Conservation (phyloP, 805 yeast genomes). For the Soucietia sequanensis region DNA sequence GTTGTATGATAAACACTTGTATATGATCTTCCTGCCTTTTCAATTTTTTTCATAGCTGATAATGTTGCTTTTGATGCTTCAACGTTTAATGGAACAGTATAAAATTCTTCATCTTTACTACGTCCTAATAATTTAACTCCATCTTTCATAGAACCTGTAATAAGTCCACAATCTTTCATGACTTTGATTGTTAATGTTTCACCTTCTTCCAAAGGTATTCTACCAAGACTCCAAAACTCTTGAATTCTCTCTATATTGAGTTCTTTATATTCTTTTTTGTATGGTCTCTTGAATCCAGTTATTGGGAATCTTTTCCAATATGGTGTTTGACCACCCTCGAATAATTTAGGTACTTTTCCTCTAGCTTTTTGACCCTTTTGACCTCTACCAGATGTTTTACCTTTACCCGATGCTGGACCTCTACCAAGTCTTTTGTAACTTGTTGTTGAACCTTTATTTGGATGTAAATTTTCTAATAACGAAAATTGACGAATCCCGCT, state of each 20-base stretch:
- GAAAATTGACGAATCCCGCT: constrained; percentile 36
- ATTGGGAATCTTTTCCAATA: constrained; percentile 81
- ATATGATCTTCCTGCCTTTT: constrained; percentile 68
- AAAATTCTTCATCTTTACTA: constrained; percentile 42
- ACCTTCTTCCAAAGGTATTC: constrained; percentile 56
- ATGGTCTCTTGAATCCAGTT: constrained; percentile 75
- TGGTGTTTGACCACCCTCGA: constrained; percentile 99
- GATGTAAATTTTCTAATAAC: constrained; percentile 52
- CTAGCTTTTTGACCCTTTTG: constrained; percentile 98
- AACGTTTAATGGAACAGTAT: constrained; percentile 62
- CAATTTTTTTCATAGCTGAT: constrained; percentile 72
- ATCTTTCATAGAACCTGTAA: constrained; percentile 67
- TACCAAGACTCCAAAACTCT: constrained; percentile 65
- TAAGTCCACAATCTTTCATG: constrained; percentile 72
- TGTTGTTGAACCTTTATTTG: constrained; percentile 60
- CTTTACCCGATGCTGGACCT: constrained; percentile 90
- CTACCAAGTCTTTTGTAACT: constrained; percentile 81
- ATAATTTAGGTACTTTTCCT: constrained; percentile 85
- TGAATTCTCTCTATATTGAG: constrained; percentile 71
- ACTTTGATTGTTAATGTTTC: constrained; percentile 71
- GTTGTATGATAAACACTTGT: constrained; percentile 64
- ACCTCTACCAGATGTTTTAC: constrained; percentile 97
- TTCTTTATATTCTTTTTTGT: constrained; percentile 50
- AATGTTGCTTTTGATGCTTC: constrained; percentile 82
- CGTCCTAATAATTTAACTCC: constrained; percentile 83